These are phyloP conservation scores for Senna tora DNA, from an alignment of 306 rosid genomes.

Conservation along the genomic window DNA sequence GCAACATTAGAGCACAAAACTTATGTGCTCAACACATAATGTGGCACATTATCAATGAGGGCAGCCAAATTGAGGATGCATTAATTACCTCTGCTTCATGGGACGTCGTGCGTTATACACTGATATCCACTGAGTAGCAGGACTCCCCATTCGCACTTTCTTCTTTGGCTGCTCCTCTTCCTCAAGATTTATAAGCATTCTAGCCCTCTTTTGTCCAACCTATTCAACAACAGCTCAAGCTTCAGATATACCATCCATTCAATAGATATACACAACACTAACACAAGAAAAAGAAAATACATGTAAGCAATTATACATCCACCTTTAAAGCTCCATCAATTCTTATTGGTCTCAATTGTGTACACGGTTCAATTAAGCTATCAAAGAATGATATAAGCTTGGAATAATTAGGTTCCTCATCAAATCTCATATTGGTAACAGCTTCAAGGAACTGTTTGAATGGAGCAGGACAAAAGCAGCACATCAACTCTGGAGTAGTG, in stretches of 20 bases:
- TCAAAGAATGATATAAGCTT: conserved; percentile 83
- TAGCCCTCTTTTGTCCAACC: conserved; percentile 93
- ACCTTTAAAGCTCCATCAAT: conserved; percentile 97
- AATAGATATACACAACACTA: not conserved
- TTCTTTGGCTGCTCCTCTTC: conserved; percentile 97
- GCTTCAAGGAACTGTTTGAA: conserved; percentile 91
- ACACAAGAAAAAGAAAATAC: not conserved
- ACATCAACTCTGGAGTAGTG: conserved; percentile 88
- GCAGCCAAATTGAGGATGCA: conserved; percentile 21
- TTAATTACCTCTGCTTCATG: conserved; percentile 87
- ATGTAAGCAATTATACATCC: conserved; percentile 6
- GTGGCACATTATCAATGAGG: conserved; percentile 11
- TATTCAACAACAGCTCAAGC: conserved; percentile 39
- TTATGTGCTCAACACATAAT: not conserved
- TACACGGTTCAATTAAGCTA: conserved; percentile 77
- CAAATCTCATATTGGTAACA: conserved; percentile 85
- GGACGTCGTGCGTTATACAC: conserved; percentile 94
- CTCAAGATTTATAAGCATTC: conserved; percentile 77
- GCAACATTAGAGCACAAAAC: conserved; percentile 11
- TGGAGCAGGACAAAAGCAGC: conserved; percentile 89
- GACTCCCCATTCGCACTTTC: conserved; percentile 88
- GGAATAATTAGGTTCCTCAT: conserved; percentile 91
- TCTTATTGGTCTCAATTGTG: conserved; percentile 76
- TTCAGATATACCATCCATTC: conserved; percentile 19
- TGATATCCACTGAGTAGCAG: conserved; percentile 95